phyloP scores from a whole-genome alignment of 768 basidiomycete genomes.

The Kockovaella imperatae region DNA sequence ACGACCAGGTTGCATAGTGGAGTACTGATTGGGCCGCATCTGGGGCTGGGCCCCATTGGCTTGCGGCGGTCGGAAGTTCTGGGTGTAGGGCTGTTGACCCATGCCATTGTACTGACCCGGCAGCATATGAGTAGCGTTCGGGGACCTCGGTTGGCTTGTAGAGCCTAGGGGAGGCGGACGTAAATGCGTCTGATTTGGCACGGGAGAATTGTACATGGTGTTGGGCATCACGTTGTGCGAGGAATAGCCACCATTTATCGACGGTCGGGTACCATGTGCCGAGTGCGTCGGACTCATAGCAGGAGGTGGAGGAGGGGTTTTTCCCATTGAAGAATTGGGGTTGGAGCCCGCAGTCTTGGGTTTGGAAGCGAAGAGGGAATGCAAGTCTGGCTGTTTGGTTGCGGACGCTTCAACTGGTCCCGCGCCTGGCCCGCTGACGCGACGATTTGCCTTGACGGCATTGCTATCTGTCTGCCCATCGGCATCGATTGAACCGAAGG shows the following conservation, averaged over 20 bases:
- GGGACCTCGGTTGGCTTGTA: neutral
- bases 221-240: no score
- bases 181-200: conserved; percentile 16
- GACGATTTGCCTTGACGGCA: conserved; percentile 38
- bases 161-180: conserved; percentile 8
- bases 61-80: conserved; percentile 25
- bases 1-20: conserved; percentile 15
- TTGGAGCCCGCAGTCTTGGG: no score
- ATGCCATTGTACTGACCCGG: conserved; percentile 10
- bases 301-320: conserved; percentile 6
- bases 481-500: conserved; percentile 71
- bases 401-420: conserved; percentile 20
- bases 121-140: no score
- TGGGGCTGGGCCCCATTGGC: conserved; percentile 12
- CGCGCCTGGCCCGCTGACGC: conserved; percentile 12
- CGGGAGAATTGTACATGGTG: conserved; percentile 9
- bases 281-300: conserved; percentile 11
- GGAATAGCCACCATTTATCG: conserved; percentile 24
- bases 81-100: conserved; percentile 28
- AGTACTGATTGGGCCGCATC: conserved; percentile 13
- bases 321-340: no score
- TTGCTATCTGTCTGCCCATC: conserved; percentile 47
- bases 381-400: conserved; percentile 48
- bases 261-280: conserved; percentile 14
- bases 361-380: conserved; percentile 46